A percentile compares a stretch with the other conserved stretches of the same genome.
Evolutionary conservation across 2,329 filamentous ascomycete genomes (phyloP).

Genomic region (Colletotrichum sp.): DNA sequence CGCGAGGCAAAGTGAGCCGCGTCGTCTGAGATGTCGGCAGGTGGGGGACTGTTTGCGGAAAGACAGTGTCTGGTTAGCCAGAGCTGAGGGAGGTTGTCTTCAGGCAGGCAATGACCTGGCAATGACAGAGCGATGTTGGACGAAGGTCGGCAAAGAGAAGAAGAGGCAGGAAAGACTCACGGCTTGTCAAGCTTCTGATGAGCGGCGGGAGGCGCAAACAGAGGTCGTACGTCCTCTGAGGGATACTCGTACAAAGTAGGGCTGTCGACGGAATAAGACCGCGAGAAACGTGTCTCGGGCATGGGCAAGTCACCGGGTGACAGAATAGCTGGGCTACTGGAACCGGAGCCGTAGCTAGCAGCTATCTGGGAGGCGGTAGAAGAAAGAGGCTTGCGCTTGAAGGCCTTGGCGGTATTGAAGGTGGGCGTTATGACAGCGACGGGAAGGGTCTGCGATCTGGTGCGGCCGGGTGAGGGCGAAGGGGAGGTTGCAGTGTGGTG

Average conservation of each 20-base stretch:
- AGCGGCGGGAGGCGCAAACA: slow-evolving; percentile 16
- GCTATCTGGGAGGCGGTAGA: slow-evolving; percentile 57
- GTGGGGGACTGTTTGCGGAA: slow-evolving; percentile 11
- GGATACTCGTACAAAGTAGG: slow-evolving; percentile 68
- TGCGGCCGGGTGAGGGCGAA: slow-evolving; percentile 22
- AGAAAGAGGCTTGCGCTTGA: slow-evolving; percentile 68
- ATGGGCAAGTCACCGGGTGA: slow-evolving; percentile 46
- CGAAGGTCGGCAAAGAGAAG: background rate
- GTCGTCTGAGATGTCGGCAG: slow-evolving; percentile 3
- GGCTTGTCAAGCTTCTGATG: slow-evolving; percentile 9
- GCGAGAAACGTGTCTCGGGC: slow-evolving; percentile 59
- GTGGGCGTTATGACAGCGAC: slow-evolving; percentile 8
- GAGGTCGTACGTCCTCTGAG: slow-evolving; percentile 14
- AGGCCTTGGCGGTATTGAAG: slow-evolving; percentile 26
- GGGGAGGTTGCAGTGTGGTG: slow-evolving; percentile 23
- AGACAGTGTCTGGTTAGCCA: background rate
- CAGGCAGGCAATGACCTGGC: background rate
- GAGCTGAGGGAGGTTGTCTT: background rate
- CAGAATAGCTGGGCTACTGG: slow-evolving; percentile 23
- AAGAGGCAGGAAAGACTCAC: slow-evolving; percentile 14
- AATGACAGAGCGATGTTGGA: background rate
- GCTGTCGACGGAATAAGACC: slow-evolving; percentile 62
- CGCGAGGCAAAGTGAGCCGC: slow-evolving; percentile 32
- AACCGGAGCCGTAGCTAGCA: slow-evolving; percentile 49
- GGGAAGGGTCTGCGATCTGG: slow-evolving; percentile 22